A percentile compares a stretch with the other conserved stretches of the same genome.
phyloP scores from a whole-genome alignment of 2,329 filamentous ascomycete genomes.

The Arthrobotrys sinensis region DNA sequence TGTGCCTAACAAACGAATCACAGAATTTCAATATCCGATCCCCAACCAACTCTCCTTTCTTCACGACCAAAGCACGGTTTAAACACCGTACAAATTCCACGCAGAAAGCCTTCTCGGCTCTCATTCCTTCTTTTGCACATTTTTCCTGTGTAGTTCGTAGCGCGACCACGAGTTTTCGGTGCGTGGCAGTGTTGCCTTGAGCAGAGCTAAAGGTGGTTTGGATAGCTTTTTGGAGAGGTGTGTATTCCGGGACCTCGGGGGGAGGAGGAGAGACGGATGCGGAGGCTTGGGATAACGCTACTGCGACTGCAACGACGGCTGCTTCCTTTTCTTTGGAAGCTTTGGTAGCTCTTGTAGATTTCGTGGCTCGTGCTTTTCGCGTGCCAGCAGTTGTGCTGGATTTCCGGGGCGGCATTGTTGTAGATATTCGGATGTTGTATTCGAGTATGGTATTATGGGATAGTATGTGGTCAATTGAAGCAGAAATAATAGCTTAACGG shows the following conservation, averaged over 20 bases:
- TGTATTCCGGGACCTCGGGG: slow-evolving; percentile 54
- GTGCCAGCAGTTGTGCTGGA: slow-evolving; percentile 33
- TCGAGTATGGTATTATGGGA: neutral
- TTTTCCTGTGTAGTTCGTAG: slow-evolving; percentile 91
- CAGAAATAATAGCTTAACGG: neutral
- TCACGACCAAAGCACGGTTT: slow-evolving; percentile 84
- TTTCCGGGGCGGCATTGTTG: slow-evolving; percentile 54
- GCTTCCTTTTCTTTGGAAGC: slow-evolving; percentile 53
- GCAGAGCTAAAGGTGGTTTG: slow-evolving; percentile 72
- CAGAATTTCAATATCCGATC: slow-evolving; percentile 89
- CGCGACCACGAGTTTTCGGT: slow-evolving; percentile 89
- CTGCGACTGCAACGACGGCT: slow-evolving; percentile 34
- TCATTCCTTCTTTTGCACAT: slow-evolving; percentile 73
- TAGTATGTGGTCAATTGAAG: slow-evolving; percentile 9
- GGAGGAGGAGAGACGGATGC: slow-evolving; percentile 43
- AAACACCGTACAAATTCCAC: slow-evolving; percentile 86
- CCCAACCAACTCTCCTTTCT: slow-evolving; percentile 90
- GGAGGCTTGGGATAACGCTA: slow-evolving; percentile 40
- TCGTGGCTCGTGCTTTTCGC: slow-evolving; percentile 56
- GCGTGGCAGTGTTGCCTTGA: slow-evolving; percentile 89
- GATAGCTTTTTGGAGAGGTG: slow-evolving; percentile 62
- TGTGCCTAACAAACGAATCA: slow-evolving; percentile 85
- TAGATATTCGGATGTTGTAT: neutral
- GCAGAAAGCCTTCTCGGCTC: slow-evolving; percentile 87
- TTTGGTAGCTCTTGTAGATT: slow-evolving; percentile 52